Evolutionary conservation across 2,329 filamentous ascomycete genomes (phyloP), one percentile per base, ranked within the genome.

Genomic region (Xylaria sp.): DNA sequence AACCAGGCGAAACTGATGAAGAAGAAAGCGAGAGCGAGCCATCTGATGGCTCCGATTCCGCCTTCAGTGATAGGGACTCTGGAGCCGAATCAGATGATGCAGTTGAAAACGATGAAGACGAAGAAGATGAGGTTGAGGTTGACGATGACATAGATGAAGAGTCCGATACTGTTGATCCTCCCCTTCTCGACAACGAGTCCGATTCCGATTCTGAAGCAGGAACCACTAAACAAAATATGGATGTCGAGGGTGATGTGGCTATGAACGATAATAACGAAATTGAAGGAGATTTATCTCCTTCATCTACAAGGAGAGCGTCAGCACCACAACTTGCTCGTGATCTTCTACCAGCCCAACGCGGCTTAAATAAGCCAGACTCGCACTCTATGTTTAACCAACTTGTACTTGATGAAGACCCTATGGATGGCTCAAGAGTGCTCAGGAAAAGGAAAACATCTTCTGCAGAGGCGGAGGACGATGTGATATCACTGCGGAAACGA

Each of bases 381-480:
- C 91, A 93, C 79, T 94, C 92, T 0, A 89, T 94, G 34, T 94
- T 94, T 80, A 92, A 92, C 73, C 90, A 90, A 65, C 82, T 92
- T 12, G 90, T 92, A 46, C 84, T 92, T 63, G 88, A 92, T 63
- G 91, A 92, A 70, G 91, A 94, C 75, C 86, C 91, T 8, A 85
- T 91, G 82, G 92, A 95, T 79, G 92, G 91, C 55, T 90, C 93
- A 9, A 90, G 94, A 63, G 88, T 92, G 39, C 83, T 97, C 69
- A 88, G 94, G 69, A 97, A 97, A 81, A 89, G 94, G 63, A 97
- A 95, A 80, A 91, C 93, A 20, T 94, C 93, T 0, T 91, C 92
- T 2, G 84, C 87, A 13, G 90, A 91, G 58, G 84, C 82, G 69
- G 84, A 93, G 71, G 86, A 91, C 72, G 83, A 83, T 18, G 80